Conservation (phyloP, 2,329 filamentous ascomycete genomes). For the Fusarium miscanthi region DNA sequence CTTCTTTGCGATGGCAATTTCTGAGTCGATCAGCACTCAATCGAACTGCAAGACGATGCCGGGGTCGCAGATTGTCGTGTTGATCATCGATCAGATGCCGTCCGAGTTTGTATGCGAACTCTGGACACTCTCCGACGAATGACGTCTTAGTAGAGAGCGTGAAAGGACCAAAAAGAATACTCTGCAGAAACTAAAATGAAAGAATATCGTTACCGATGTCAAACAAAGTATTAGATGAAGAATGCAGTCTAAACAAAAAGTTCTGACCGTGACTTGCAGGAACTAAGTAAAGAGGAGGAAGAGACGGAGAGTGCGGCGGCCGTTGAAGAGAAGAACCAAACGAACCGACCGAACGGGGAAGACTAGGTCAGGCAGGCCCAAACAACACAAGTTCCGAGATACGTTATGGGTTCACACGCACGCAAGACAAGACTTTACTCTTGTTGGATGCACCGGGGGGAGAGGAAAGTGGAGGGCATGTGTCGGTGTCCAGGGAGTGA, state of each 20-base stretch:
- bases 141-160: conserved; percentile 25
- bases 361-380: conserved; percentile 1
- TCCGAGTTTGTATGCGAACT: conserved; percentile 15
- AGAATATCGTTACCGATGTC: neutral
- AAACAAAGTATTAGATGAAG: neutral
- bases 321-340: conserved; percentile 21
- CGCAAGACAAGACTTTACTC: conserved; percentile 4
- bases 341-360: neutral
- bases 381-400: conserved; percentile 23
- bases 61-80: conserved; percentile 4
- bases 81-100: conserved; percentile 11
- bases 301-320: conserved; percentile 35
- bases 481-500: conserved; percentile 14
- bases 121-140: conserved; percentile 7
- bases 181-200: neutral
- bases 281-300: conserved; percentile 20
- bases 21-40: neutral
- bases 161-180: conserved; percentile 21
- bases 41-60: neutral
- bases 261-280: conserved; percentile 10
- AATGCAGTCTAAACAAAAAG: conserved; percentile 6
- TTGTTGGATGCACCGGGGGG: conserved; percentile 13
- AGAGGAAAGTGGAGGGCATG: conserved; percentile 22
- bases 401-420: neutral
- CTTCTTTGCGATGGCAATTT: neutral